Conservation (phyloP, 257 asterid genomes). For the Paraleonurus japonicus region DNA sequence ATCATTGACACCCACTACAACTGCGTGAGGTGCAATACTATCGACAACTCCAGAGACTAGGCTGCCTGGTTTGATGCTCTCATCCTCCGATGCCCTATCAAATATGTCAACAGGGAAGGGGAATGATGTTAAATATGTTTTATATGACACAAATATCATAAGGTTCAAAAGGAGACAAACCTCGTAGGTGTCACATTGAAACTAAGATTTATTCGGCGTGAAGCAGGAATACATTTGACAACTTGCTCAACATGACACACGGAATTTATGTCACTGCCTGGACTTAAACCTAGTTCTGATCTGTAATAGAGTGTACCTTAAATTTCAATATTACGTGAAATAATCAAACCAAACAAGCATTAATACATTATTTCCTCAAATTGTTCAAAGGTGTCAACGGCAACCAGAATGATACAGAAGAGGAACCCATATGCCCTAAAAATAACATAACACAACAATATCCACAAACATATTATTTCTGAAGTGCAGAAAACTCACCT, state of each 20-base stretch:
- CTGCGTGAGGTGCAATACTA: conserved; percentile 52
- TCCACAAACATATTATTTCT: neutral
- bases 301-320: conserved; percentile 46
- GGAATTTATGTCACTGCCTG: conserved; percentile 70
- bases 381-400: neutral
- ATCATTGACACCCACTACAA: conserved; percentile 51
- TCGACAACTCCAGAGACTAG: conserved; percentile 85
- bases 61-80: conserved; percentile 60
- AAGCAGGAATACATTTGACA: conserved; percentile 59
- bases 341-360: neutral
- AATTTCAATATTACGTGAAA: conserved; percentile 5
- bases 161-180: conserved; percentile 39
- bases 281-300: conserved; percentile 90
- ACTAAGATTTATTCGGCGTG: conserved; percentile 76
- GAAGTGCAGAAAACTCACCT: conserved; percentile 47
- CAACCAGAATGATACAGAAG: neutral
- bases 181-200: conserved; percentile 69
- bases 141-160: conserved; percentile 11
- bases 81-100: conserved; percentile 54
- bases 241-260: conserved; percentile 96
- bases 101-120: neutral
- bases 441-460: conserved; percentile 8
- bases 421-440: conserved; percentile 11
- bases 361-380: neutral
- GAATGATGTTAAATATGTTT: neutral